These are phyloP conservation scores for Murraya koenigii DNA, from an alignment of 345 rosid genomes.

Conservation along the genomic window DNA sequence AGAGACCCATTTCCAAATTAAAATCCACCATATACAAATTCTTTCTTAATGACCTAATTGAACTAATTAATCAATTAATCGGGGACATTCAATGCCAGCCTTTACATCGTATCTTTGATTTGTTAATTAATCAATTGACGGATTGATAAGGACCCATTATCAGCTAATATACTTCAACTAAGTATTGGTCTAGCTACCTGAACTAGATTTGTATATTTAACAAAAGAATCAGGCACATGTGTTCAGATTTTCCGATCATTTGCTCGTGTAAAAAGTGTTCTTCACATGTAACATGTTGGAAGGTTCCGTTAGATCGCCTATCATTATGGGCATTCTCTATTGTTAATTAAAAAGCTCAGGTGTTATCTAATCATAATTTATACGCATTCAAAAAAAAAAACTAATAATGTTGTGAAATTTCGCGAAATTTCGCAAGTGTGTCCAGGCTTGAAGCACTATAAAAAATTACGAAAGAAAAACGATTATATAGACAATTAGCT, in stretches of 20 bases:
- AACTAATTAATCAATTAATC: not conserved
- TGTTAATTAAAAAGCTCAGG: not conserved
- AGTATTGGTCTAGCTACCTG: slow-evolving; percentile 7
- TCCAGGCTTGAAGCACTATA: no score
- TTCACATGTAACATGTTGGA: slow-evolving; percentile 32
- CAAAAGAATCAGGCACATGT: slow-evolving; percentile 11
- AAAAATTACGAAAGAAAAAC: no score
- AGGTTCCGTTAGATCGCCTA: slow-evolving; percentile 16
- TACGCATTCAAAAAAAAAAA: not conserved
- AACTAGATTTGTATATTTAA: slow-evolving; percentile 13
- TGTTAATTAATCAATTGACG: not conserved
- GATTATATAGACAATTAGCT: no score
- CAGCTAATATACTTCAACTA: slow-evolving; percentile 21
- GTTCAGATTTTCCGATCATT: slow-evolving; percentile 7
- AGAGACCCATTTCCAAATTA: not conserved
- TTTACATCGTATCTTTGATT: not conserved
- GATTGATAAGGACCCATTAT: slow-evolving; percentile 1
- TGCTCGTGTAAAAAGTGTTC: slow-evolving; percentile 6
- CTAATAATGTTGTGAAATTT: no score
- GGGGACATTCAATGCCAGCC: not conserved
- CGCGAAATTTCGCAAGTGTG: no score
- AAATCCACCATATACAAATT: not conserved
- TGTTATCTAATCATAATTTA: not conserved
- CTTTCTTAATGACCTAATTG: not conserved
- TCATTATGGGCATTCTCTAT: not conserved